Conservation (phyloP, 1,284 basidiomycete genomes). For the Mycena sp. region DNA sequence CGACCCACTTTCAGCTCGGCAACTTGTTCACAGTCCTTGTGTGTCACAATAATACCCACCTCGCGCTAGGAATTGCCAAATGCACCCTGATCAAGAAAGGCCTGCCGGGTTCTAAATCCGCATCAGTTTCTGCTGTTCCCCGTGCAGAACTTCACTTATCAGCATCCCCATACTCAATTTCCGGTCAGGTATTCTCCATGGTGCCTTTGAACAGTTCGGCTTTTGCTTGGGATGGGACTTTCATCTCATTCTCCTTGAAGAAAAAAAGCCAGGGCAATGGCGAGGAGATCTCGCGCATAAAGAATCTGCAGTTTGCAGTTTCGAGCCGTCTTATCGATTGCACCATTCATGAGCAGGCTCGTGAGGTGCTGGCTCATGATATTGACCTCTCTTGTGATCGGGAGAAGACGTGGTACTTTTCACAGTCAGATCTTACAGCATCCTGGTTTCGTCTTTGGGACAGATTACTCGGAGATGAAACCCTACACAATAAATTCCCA, state of each 20-base stretch:
- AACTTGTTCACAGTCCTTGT: neutral
- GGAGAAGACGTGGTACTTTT: conserved; percentile 17
- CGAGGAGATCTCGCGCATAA: neutral
- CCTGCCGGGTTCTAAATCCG: neutral
- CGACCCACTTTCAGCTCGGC: conserved; percentile 1
- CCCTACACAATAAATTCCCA: conserved; percentile 10
- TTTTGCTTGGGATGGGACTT: neutral
- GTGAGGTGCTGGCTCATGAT: neutral
- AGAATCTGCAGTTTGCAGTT: neutral
- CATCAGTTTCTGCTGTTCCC: neutral
- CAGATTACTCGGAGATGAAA: neutral
- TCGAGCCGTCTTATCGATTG: neutral
- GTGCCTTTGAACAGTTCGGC: neutral
- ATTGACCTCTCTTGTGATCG: neutral
- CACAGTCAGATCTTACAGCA: neutral
- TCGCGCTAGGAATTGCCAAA: neutral
- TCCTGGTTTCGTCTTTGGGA: conserved; percentile 1
- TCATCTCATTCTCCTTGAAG: neutral
- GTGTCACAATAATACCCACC: neutral
- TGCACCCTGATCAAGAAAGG: neutral
- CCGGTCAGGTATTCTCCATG: neutral
- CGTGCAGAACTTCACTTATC: neutral
- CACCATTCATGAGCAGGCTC: neutral
- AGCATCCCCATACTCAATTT: neutral
- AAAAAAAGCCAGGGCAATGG: neutral